Evolutionary conservation across 2,329 filamentous ascomycete genomes (phyloP), one percentile per base, ranked within the genome.

Genomic region (Akanthomyces uredinophilus): DNA sequence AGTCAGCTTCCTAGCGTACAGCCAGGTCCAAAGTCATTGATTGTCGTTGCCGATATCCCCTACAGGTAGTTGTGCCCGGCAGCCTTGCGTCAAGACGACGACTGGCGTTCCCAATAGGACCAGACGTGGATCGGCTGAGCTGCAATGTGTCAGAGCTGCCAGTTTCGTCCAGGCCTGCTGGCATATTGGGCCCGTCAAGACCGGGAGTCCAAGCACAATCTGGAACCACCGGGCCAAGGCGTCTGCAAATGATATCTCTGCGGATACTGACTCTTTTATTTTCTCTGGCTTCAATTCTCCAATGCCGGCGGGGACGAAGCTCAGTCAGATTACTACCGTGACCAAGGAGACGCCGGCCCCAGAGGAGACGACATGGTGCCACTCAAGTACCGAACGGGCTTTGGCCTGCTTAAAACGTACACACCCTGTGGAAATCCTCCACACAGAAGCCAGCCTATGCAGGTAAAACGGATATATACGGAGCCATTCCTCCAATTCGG

Each of bases 381-480:
- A 27, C 29, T 29, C 43, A 3, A 49, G 39, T 39, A 18, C 24
- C 18, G 22, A 57, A 39, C 13, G 8, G 29, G 37, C 6, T 18
- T 35, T 50, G 20, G 22, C 56, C 18, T 27, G 16, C n/a, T 51
- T 13, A 46, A 41, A 51, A 43, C n/a, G 56, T 24, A 41, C 35
- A 51, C 49, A 29, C 56, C 44, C 44, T 50, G 56, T 59, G 56
- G 56, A 59, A 59, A 50, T 59, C 56, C 56, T 59, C 56, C 56
- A 59, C 56, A 50, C 41, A 2, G 43, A 51, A 20, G 14, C 44
- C 46, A 4, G 7, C 29, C 14, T 20, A 27, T 35, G 27, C 32
- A 50, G 32, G 18, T 29, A 41, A 50, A 59, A 59, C 22, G 56
- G 29, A 59, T 27, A 59, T 29, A 20, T 51, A 59, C 46, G 46